Evolutionary conservation across 371 early-diverging fungal species (phyloP), one percentile per base, ranked within the genome.

Genomic region (Mortierella sp.): DNA sequence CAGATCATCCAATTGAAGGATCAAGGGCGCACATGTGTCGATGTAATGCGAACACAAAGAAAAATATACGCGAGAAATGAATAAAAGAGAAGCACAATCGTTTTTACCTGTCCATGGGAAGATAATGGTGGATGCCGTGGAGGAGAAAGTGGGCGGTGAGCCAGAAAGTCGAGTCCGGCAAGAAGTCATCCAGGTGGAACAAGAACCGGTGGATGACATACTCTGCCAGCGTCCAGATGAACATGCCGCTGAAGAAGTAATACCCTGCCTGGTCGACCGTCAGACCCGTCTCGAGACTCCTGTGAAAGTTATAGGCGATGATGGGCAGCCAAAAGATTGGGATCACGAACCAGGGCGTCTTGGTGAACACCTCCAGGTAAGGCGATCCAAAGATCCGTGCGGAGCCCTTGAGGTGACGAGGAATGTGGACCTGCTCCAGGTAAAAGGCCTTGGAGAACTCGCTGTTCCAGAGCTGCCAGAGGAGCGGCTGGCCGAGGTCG

Each of bases 121-220:
- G 79, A 83, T 93, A 97, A 86, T 98, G 98, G 87, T 98, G 99
- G 40, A 98, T 94, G 37, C 99, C 99, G 79, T 98, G 99, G n/a
- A 97, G 86, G 71, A 94, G 77, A 83, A 98, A 98, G 81, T 98
- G 99, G 13, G 91, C 76, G 7, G 90, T 65, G 71, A 96, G 88
- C 39, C 92, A 92, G 40, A 90, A 50, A 24, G 91, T 93, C 71
- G 94, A 90, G 80, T 97, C 96, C 48, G 98, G 98, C 71, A 98
- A 83, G 58, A 88, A 83, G 14, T 93, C 92, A 77, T 98, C 98
- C 53, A 96, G 77, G 78, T 98, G 98, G 88, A 98, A 98, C 26
- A 97, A 75, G 88, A 96, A 98, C 11, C 98, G 92, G 86, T 98
- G 98, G 44, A 97, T 85, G 37, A 86, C 79, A 87, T 98, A 98